Evolutionary conservation across 2,329 filamentous ascomycete genomes (phyloP), one percentile per base, ranked within the genome.

Genomic region (Diplocarpon mali): DNA sequence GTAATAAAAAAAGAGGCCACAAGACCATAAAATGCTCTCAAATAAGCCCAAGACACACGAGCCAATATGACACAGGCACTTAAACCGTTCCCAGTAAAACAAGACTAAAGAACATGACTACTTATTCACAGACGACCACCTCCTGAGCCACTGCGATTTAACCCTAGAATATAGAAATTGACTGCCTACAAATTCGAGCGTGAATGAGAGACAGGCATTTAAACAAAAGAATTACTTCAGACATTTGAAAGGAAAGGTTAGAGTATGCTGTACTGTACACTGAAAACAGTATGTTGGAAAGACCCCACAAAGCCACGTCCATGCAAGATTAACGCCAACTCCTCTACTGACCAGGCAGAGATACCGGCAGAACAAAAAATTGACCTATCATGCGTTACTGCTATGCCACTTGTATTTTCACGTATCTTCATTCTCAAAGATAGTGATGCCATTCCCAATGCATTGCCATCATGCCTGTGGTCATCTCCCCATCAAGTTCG

Each of bases 231-330:
- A 42, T 42, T 47, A 47, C 45, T 39, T 40, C 28, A 17, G 32
- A 32, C 29, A 24, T 15, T 16, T n/a, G 20, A 17, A 38, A 48
- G 20, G n/a, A 45, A 35, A 31, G 16, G 15, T 12, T n/a, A 3
- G n/a, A 41, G 30, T 38, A 45, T 47, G 50, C 47, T 48, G 45
- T 58, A 58, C 51, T 55, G 42, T 58, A 56, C 55, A 58, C 45
- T n/a, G 47, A 50, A 38, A 53, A 47, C 44, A 55, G 50, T 42
- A 45, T 46, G 46, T n/a, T 34, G 32, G 30, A 28, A 34, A 35
- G 32, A 36, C 40, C 47, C 15, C 39, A 41, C 50, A 52, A 14
- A 53, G 48, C 49, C 51, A 35, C 35, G 45, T 41, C 46, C 34
- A 46, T 47, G 45, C 43, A 28, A 44, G 31, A 38, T 17, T 38